These are phyloP conservation scores for Aspergillus nidulans DNA, from an alignment of 495 filamentous ascomycete genomes.

Conservation along the genomic window DNA sequence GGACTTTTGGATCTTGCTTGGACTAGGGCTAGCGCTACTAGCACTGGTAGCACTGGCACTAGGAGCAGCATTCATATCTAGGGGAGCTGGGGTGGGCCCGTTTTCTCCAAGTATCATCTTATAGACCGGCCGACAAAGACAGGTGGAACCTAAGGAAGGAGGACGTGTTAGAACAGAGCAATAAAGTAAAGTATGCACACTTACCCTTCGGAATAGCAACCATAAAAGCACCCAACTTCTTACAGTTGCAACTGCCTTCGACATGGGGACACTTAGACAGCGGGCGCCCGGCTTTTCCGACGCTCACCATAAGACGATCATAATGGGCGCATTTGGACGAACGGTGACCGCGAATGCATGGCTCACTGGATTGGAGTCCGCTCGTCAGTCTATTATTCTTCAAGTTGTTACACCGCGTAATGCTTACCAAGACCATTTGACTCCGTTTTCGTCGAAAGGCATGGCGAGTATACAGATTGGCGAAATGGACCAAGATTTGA, in stretches of 20 bases:
- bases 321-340: slow-evolving; percentile 80
- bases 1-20: slow-evolving; percentile 28
- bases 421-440: slow-evolving; percentile 51
- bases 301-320: slow-evolving; percentile 69
- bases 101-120: slow-evolving; percentile 25
- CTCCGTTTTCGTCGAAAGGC: slow-evolving; percentile 45
- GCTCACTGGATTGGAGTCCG: slow-evolving; percentile 50
- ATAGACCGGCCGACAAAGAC: slow-evolving; percentile 40
- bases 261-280: slow-evolving; percentile 73
- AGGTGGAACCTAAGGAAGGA: slow-evolving; percentile 26
- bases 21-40: slow-evolving; percentile 8
- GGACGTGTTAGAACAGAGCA: not conserved
- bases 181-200: not conserved
- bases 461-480: slow-evolving; percentile 22
- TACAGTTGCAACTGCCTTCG: slow-evolving; percentile 55
- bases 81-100: slow-evolving; percentile 14
- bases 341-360: slow-evolving; percentile 81
- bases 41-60: not conserved
- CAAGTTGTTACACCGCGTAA: not conserved
- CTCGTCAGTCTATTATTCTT: not conserved
- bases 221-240: slow-evolving; percentile 49
- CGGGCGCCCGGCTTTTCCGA: slow-evolving; percentile 76
- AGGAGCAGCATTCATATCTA: slow-evolving; percentile 15
- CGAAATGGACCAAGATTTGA: not conserved
- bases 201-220: slow-evolving; percentile 47